Base-by-base conservation (phyloP, 192 early-diverging fungal genomes). In the Backusella westeae region DNA sequence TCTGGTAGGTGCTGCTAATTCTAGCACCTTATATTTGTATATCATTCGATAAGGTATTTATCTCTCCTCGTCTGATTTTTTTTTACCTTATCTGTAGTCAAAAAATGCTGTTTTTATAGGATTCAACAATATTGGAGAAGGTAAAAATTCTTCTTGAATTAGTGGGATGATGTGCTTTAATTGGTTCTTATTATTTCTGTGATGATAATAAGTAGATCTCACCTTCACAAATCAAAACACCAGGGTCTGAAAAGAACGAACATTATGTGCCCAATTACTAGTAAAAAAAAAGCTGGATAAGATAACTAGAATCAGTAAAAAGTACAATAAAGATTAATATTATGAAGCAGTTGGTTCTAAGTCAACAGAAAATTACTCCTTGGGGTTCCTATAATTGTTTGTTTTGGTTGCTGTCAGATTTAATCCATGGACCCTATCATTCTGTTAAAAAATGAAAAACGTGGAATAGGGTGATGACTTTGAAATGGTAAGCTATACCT, bases 371-470 rank as follows among this genome's bases (percentile, higher is more conserved):
- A 10, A 14, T 26, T 19, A 63, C 26, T 63, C 12, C 26, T 29
- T 63, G 23, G 8, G 29, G 26, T 10, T 26, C 3, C 12, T 63
- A 56, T 56, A 63, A 63, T 63, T 63, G 23, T 63, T 63, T 63
- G 56, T 63, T 63, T 63, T 63, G 23, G 23, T 26, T 63, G 56
- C 56, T 63, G 56, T 63, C 56, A 63, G 23, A 63, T 63, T 63
- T 63, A 63, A 21, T 63, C 56, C 23, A 14, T 63, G 56, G 56
- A 29, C 23, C 23, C 56, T 29, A 29, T 63, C 56, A 63, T 49
- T 49, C 56, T 63, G 56, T 63, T 63, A 8, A 63, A 63, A 63
- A 29, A 63, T 63, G 56, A 63, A 63, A 63, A 63, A 63, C 56
- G 56, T 63, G 56, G 56, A 63, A 14, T 63, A 63, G 23, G 12